phyloP scores from a whole-genome alignment of 148 eudicot species.

The Nepenthes mirabilis region DNA sequence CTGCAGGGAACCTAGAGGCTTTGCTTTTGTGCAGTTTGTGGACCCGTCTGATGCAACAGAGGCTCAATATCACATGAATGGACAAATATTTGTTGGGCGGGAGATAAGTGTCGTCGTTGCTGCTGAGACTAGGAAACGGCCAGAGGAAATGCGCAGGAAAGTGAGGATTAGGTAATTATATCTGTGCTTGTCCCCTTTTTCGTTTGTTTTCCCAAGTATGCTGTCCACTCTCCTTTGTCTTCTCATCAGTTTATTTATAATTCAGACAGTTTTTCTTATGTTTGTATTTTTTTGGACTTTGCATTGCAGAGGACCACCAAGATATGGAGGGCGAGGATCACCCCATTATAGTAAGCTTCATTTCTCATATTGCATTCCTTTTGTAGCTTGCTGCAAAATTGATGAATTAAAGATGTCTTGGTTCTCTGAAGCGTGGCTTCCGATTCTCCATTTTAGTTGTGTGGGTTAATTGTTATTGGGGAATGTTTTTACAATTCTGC shows the following conservation, averaged over 20 bases:
- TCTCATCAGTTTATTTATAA: too few relatives aligned
- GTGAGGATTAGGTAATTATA: constrained; percentile 33
- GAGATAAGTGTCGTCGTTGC: constrained; percentile 69
- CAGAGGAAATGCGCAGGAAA: constrained; percentile 67
- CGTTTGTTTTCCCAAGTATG: background rate
- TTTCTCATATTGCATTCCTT: background rate
- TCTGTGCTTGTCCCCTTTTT: background rate
- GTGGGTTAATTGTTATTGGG: too few relatives aligned
- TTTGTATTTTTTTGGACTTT: background rate
- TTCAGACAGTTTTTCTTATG: background rate
- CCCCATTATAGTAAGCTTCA: constrained; percentile 29
- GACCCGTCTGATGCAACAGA: constrained; percentile 59
- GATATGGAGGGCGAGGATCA: constrained; percentile 45
- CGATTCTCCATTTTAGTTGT: too few relatives aligned
- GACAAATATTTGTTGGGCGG: constrained; percentile 62
- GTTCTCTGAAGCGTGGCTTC: too few relatives aligned
- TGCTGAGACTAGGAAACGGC: constrained; percentile 55
- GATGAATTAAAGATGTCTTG: too few relatives aligned
- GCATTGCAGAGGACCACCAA: constrained; percentile 14
- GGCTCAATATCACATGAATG: constrained; percentile 61
- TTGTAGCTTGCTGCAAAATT: too few relatives aligned
- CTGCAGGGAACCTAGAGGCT: constrained; percentile 74
- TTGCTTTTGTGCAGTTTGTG: constrained; percentile 79
- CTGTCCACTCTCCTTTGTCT: too few relatives aligned
- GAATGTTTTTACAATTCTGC: too few relatives aligned